Conservation (phyloP, 495 filamentous ascomycete species). For the Talaromyces nanjingensis region DNA sequence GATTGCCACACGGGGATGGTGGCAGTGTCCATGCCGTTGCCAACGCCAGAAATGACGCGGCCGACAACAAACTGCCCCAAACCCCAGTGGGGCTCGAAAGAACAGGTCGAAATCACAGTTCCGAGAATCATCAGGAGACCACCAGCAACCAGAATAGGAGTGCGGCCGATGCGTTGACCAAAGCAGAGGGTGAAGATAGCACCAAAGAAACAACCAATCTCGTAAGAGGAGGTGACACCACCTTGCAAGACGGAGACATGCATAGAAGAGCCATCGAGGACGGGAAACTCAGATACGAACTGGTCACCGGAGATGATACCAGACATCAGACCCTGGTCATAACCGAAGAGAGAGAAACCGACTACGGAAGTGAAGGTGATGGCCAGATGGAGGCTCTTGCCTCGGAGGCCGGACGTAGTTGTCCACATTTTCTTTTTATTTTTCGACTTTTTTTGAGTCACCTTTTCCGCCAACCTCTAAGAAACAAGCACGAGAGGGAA, state of each 20-base stretch:
- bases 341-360: slow-evolving; percentile 22
- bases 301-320: slow-evolving; percentile 17
- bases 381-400: slow-evolving; percentile 26
- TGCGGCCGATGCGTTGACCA: slow-evolving; percentile 43
- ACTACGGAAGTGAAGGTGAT: slow-evolving; percentile 33
- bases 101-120: slow-evolving; percentile 40
- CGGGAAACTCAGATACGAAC: slow-evolving; percentile 13
- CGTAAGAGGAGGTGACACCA: slow-evolving; percentile 44
- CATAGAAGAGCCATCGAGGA: slow-evolving; percentile 4
- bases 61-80: slow-evolving; percentile 39
- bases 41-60: slow-evolving; percentile 30
- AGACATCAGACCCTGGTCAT: slow-evolving; percentile 23
- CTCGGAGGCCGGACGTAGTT: slow-evolving; percentile 27
- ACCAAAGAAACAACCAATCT: slow-evolving; percentile 49
- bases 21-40: slow-evolving; percentile 34
- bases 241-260: slow-evolving; percentile 20
- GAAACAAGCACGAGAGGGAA: slow-evolving; percentile 5
- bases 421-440: slow-evolving; percentile 29
- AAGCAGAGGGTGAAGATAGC: slow-evolving; percentile 40
- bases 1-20: slow-evolving; percentile 42
- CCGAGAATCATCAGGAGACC: slow-evolving; percentile 44
- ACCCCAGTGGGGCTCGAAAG: slow-evolving; percentile 24
- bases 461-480: neutral
- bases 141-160: slow-evolving; percentile 40
- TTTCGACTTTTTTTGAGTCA: neutral